Base-by-base conservation (phyloP, 1,284 basidiomycete species). In the Afroboletus lepidellus region DNA sequence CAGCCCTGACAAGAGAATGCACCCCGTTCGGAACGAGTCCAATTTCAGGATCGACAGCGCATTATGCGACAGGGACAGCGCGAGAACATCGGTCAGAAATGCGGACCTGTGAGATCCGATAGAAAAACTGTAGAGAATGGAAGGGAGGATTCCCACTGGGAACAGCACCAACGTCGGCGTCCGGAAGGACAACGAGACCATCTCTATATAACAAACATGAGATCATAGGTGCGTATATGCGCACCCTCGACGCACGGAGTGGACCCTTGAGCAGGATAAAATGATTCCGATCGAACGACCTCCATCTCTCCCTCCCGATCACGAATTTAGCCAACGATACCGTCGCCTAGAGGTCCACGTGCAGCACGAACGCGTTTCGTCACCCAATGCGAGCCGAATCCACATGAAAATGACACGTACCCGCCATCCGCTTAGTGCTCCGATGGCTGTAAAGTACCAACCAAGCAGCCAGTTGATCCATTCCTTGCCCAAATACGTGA, bases 21-120 rank as follows among this genome's bases (percentile, higher is more conserved):
- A 79, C 2, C 94, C 96, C 7, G 96, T 98, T 61, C 79, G 74
- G 78, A 98, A 97, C 18, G 89, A 90, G 72, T 99, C 96, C 36
- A 99, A 73, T 66, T 88, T 89, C 62, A 98, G 76, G 53, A 96
- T 71, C 23, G 84, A 80, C 49, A 99, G 76, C 1, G 92, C 88
- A 58, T 89, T 90, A 64, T 90, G 85, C 11, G 90, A 84, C 65
- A 98, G 91, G 1, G 91, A 90, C 36, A 98, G 76, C 0, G 86
- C 90, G 9, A 98, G 77, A 29, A 94, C 66, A 70, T 98, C 89
- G 37, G 86, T 90, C 23, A 94, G 72, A 27, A 94, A 64, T 53
- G 85, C 88, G 34, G 90, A 86, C 65, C 80, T 83, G 46, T 76
- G 75, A 12, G 73, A 72, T 53, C 67, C 65, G 32, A 66, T 62